Percentiles rank a stretch among this genome's conserved stretches.
Conservation (phyloP, 768 basidiomycete species). For the Panaeolus papilionaceus region DNA sequence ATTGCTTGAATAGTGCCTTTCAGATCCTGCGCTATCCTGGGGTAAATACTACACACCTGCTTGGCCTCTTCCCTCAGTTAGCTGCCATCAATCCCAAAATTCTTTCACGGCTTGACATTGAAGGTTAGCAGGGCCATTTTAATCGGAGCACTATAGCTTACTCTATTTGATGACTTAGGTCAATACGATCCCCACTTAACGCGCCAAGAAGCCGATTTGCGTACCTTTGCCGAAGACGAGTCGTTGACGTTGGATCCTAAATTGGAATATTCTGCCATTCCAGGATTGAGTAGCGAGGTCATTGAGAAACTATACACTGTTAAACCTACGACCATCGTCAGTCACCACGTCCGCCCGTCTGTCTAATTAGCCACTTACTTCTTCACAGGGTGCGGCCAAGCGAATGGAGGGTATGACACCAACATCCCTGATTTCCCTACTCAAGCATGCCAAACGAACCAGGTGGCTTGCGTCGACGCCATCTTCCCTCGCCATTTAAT, state of each 20-base stretch:
- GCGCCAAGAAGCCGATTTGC: constrained; percentile 80
- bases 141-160: constrained; percentile 8
- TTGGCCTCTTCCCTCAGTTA: constrained; percentile 55
- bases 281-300: constrained; percentile 80
- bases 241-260: constrained; percentile 67
- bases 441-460: constrained; percentile 66
- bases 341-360: constrained; percentile 37
- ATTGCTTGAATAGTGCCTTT: constrained; percentile 61
- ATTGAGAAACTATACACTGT: constrained; percentile 65
- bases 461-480: constrained; percentile 27
- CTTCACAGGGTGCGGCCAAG: constrained; percentile 82
- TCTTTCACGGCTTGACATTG: constrained; percentile 68
- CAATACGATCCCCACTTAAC: constrained; percentile 65
- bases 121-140: constrained; percentile 54
- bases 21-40: constrained; percentile 70
- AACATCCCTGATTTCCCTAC: constrained; percentile 66
- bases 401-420: constrained; percentile 96
- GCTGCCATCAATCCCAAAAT: constrained; percentile 53
- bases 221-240: constrained; percentile 79
- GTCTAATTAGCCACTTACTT: not conserved
- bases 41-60: constrained; percentile 51
- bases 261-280: constrained; percentile 71
- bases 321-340: constrained; percentile 68
- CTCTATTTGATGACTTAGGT: constrained; percentile 42
- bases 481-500: constrained; percentile 5